phyloP scores from a whole-genome alignment of 202 grass and related monocot species.

The Dendrocalamus latiflorus region DNA sequence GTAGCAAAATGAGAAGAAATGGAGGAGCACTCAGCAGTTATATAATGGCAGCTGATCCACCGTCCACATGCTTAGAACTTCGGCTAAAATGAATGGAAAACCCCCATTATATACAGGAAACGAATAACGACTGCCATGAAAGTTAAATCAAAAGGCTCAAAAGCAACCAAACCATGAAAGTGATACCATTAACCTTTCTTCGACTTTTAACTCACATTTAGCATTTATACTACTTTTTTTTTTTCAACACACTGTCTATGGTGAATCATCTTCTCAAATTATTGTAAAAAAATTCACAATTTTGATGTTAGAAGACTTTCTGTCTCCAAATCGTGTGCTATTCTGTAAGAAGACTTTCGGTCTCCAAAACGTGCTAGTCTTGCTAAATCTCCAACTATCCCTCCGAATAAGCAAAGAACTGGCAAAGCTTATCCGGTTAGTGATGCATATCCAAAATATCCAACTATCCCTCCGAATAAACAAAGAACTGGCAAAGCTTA shows the following conservation, averaged over 20 bases:
- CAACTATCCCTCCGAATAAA: no score
- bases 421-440: no score
- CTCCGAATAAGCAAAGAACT: conserved; percentile 18
- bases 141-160: neutral
- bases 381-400: neutral
- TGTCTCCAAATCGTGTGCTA: neutral
- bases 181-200: neutral
- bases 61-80: conserved; percentile 7
- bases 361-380: neutral
- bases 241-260: neutral
- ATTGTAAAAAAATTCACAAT: neutral
- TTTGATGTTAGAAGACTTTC: neutral
- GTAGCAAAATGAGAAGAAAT: conserved; percentile 17
- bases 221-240: neutral
- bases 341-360: neutral
- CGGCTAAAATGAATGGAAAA: neutral
- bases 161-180: neutral
- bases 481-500: conserved; percentile 11
- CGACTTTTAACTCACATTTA: neutral
- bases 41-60: neutral
- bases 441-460: no score
- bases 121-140: neutral
- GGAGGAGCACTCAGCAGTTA: conserved; percentile 14
- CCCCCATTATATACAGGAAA: neutral
- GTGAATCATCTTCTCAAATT: neutral